These are phyloP conservation scores for Pleurozium schreberi DNA, from an alignment of 225 moss, liverwort and hornwort species.

Conservation along the genomic window DNA sequence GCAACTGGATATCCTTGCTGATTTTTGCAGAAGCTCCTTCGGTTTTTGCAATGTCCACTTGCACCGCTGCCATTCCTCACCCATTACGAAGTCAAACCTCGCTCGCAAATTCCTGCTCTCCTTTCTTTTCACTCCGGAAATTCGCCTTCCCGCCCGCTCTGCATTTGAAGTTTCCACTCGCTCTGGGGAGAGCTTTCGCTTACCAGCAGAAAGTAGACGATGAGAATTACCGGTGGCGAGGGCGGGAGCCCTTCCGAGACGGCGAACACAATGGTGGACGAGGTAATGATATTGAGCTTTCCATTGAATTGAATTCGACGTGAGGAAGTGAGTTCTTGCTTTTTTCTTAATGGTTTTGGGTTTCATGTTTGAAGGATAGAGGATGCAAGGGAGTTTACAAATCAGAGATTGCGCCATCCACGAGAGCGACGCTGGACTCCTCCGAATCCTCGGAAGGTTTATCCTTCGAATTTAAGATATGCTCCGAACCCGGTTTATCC, in stretches of 20 bases:
- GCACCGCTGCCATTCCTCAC: not conserved
- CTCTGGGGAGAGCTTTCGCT: not conserved
- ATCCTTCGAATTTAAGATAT: slow-evolving; percentile 31
- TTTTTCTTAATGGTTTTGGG: not conserved
- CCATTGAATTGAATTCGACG: not conserved
- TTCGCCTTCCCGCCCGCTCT: not conserved
- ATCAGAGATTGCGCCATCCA: slow-evolving; percentile 14
- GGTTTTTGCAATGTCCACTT: not conserved
- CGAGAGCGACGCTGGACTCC: slow-evolving; percentile 30
- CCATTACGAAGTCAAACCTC: not conserved
- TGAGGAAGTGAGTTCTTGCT: not conserved
- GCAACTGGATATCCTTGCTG: not conserved
- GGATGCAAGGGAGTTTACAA: not conserved
- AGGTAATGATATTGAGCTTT: slow-evolving; percentile 10
- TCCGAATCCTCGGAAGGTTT: slow-evolving; percentile 31
- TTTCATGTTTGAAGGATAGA: slow-evolving; percentile 37
- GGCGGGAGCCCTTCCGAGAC: not conserved
- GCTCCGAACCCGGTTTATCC: slow-evolving; percentile 17
- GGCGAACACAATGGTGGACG: not conserved
- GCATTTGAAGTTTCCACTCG: not conserved
- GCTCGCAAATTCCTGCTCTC: not conserved
- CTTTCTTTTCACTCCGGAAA: not conserved
- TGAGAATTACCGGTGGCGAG: slow-evolving; percentile 5
- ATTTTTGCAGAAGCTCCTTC: not conserved
- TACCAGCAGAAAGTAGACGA: slow-evolving; percentile 7